These are phyloP conservation scores for Candida awuae DNA, from an alignment of 805 yeast species.

Conservation along the genomic window DNA sequence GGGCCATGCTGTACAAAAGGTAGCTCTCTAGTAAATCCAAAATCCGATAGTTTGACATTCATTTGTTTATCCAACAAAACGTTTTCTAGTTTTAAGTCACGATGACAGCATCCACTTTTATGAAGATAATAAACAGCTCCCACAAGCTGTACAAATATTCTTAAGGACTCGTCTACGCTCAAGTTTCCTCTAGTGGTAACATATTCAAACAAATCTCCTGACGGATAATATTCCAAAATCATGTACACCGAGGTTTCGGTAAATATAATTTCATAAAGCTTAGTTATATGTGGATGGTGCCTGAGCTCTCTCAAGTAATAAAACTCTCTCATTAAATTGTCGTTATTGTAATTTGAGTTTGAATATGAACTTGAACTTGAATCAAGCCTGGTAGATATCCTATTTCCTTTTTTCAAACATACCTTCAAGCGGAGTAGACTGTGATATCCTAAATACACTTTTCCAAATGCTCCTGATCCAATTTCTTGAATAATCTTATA, in stretches of 20 bases:
- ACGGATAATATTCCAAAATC: slow-evolving; percentile 84
- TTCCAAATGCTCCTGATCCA: slow-evolving; percentile 92
- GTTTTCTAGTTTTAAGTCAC: slow-evolving; percentile 94
- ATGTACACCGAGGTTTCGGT: slow-evolving; percentile 79
- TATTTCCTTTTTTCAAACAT: slow-evolving; percentile 69
- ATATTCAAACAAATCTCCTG: slow-evolving; percentile 66
- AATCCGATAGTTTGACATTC: slow-evolving; percentile 75
- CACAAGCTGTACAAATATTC: slow-evolving; percentile 55
- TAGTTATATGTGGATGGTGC: slow-evolving; percentile 74
- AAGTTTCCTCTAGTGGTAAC: slow-evolving; percentile 46
- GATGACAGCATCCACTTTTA: slow-evolving; percentile 71
- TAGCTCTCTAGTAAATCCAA: slow-evolving; percentile 85
- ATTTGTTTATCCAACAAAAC: slow-evolving; percentile 54
- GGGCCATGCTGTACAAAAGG: slow-evolving; percentile 24
- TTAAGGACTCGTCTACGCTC: slow-evolving; percentile 41
- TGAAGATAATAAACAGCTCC: slow-evolving; percentile 76
- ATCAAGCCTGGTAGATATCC: slow-evolving; percentile 18
- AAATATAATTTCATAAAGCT: slow-evolving; percentile 76
- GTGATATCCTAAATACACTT: slow-evolving; percentile 80
- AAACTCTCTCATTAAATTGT: slow-evolving; percentile 83
- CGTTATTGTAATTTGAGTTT: slow-evolving; percentile 39
- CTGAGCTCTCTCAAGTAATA: slow-evolving; percentile 75
- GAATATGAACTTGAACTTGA: neutral
- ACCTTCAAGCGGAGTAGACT: slow-evolving; percentile 65
- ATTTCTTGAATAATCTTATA: slow-evolving; percentile 65